These are phyloP conservation scores for Dimocarpus longan DNA, from an alignment of 345 rosid genomes.

Conservation along the genomic window DNA sequence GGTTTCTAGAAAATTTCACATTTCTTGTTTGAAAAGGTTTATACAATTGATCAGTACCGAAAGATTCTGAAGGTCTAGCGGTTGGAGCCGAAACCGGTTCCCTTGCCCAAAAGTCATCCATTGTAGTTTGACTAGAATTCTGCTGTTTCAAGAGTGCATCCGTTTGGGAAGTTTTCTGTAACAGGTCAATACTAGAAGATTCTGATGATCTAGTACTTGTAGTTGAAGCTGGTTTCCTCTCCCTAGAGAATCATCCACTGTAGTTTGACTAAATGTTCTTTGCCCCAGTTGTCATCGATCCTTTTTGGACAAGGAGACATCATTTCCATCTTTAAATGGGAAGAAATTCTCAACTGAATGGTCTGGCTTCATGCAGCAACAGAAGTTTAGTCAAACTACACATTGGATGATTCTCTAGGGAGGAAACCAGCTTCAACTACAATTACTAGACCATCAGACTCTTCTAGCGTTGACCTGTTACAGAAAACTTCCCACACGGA, in stretches of 20 bases:
- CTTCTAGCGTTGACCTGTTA: not conserved
- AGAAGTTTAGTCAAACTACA: constrained; percentile 20
- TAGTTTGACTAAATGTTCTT: constrained; percentile 4
- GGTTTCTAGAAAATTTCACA: too few relatives aligned
- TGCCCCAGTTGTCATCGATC: too few relatives aligned
- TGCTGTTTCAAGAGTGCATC: not conserved
- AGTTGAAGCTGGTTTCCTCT: constrained; percentile 18
- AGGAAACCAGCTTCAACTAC: constrained; percentile 17
- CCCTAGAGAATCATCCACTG: not conserved
- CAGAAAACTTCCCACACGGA: too few relatives aligned
- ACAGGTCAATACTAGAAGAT: not conserved
- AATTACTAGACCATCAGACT: constrained; percentile 8
- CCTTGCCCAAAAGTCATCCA: constrained; percentile 5
- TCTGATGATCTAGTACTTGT: constrained; percentile 3
- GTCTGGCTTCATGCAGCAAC: constrained; percentile 11
- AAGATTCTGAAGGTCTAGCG: constrained; percentile 9
- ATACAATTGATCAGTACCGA: not conserved
- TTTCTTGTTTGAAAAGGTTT: constrained; percentile 8
- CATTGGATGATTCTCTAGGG: not conserved
- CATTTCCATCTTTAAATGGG: constrained; percentile 35
- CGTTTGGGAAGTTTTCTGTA: too few relatives aligned
- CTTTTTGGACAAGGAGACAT: constrained; percentile 40
- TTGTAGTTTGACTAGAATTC: constrained; percentile 18
- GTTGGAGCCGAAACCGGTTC: constrained; percentile 13
- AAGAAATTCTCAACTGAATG: constrained; percentile 4